phyloP scores from a whole-genome alignment of 208 protist species.

The Crithidia thermophila region DNA sequence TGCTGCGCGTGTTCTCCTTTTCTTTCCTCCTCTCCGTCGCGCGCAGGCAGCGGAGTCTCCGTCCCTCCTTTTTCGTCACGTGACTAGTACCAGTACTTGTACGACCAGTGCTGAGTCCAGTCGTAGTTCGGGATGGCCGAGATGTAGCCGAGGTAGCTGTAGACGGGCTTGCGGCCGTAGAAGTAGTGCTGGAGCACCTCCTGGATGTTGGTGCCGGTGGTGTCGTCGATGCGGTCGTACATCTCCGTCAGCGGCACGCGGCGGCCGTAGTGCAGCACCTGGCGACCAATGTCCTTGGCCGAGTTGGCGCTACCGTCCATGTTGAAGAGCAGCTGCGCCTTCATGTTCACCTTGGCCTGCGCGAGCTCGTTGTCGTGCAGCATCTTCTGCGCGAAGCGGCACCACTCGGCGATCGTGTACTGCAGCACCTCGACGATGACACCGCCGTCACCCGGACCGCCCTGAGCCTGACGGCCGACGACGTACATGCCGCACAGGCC shows the following conservation, averaged over 20 bases:
- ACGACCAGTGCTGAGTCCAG: conserved; percentile 89
- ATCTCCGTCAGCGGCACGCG: conserved; percentile 89
- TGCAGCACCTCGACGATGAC: conserved; percentile 88
- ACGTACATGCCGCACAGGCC: conserved; percentile 91
- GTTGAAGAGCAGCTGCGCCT: conserved; percentile 89
- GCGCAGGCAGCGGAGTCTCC: too few relatives aligned
- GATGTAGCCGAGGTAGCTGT: conserved; percentile 88
- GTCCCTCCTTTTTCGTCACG: not conserved
- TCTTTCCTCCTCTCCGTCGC: too few relatives aligned
- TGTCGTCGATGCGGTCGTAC: conserved; percentile 92
- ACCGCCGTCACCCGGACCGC: conserved; percentile 61
- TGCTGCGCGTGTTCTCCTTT: too few relatives aligned
- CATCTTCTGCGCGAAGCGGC: conserved; percentile 84
- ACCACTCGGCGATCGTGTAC: conserved; percentile 90
- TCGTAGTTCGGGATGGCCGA: conserved; percentile 86
- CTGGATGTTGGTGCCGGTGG: conserved; percentile 83
- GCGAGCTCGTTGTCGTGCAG: conserved; percentile 84
- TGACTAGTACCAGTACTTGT: conserved; percentile 92
- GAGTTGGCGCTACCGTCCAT: conserved; percentile 89
- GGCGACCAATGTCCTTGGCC: conserved; percentile 84
- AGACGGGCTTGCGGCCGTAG: conserved; percentile 87
- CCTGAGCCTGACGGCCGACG: conserved; percentile 63
- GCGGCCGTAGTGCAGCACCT: conserved; percentile 86
- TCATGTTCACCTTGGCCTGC: conserved; percentile 90
- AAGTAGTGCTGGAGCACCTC: conserved; percentile 93